Percentiles rank a stretch among this genome's conserved stretches.
Evolutionary conservation across 2,329 filamentous ascomycete species (phyloP).

Genomic region (Blastomyces silverae): DNA sequence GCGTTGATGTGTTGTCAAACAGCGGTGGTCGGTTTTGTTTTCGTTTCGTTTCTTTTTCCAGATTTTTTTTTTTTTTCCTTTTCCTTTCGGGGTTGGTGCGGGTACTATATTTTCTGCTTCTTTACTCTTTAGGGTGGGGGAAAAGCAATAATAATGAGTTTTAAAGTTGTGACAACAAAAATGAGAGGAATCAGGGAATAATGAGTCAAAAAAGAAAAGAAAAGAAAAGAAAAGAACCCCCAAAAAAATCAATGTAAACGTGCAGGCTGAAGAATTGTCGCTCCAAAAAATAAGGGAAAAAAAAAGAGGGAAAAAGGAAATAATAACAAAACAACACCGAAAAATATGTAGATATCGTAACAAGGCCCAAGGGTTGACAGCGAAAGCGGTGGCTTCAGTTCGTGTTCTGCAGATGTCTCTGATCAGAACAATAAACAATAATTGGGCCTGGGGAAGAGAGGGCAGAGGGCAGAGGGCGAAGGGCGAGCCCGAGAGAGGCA

Average conservation of each 20-base stretch:
- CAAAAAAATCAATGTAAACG: background rate
- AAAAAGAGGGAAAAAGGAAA: background rate
- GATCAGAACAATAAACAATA: background rate
- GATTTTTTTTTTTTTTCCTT: background rate
- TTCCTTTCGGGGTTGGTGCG: background rate
- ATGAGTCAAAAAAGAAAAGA: no score
- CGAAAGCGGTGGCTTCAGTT: slow-evolving; percentile 8
- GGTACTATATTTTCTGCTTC: slow-evolving; percentile 10
- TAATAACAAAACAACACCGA: background rate
- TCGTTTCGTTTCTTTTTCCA: slow-evolving; percentile 16
- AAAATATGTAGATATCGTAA: background rate
- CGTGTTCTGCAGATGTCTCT: slow-evolving; percentile 3
- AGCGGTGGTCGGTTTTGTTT: slow-evolving; percentile 15
- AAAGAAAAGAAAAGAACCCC: background rate
- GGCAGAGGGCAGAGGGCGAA: background rate
- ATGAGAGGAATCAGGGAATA: background rate
- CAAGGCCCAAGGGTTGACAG: slow-evolving; percentile 6
- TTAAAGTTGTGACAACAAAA: slow-evolving; percentile 3
- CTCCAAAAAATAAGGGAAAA: background rate
- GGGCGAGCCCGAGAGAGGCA: background rate
- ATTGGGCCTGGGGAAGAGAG: background rate
- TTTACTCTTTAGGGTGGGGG: slow-evolving; percentile 11
- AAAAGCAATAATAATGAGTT: background rate
- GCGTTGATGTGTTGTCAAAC: slow-evolving; percentile 22
- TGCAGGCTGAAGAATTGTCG: slow-evolving; percentile 4